Evolutionary conservation across 1,284 basidiomycete species (phyloP), one percentile per base, ranked within the genome.

Genomic region (Leccinum solheimii): DNA sequence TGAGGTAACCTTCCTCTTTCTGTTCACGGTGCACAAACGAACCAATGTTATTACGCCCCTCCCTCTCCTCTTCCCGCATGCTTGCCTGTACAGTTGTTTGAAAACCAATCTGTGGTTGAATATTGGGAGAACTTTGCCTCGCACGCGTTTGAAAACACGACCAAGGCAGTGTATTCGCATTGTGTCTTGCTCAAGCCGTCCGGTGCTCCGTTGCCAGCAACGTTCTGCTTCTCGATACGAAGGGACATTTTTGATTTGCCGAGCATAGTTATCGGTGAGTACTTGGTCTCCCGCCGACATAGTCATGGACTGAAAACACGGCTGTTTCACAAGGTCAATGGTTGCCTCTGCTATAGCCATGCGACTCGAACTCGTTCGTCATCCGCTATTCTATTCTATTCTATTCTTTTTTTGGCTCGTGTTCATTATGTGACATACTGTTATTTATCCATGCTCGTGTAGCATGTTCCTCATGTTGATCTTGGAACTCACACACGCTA

Each of bases 101-200:
- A 93, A 77, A 93, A 93, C 76, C 89, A 92, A 73, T 94, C 91
- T 54, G 90, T 91, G 27, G 92, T 97, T 58, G 91, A 95, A 72
- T 97, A 97, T 76, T 97, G 92, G 90, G 95, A 97, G 76, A 94
- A 92, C 75, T 97, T 97, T 74, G 92, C 93, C 23, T 87, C 88
- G 58, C 94, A 97, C 76, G 95, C 95, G 5, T 98, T 98, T 68
- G 95, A 97, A 77, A 96, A 95, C 76, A 95, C 94, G 57, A 94
- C 94, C 38, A 92, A 94, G 76, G 92, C 92, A n/a, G 93, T 97
- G 60, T 95, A 94, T 77, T 92, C 92, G 66, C 91, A 95, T 70
- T 95, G 92, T 64, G 90, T 94, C 32, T 77, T 98, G 45, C 82
- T 94, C 66, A 94, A 92, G 72, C 91, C 92, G 3, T 84, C 83